Evolutionary conservation across 139 green algal species (phyloP), one percentile per base, ranked within the genome.

Genomic region (Desmodesmus armatus): DNA sequence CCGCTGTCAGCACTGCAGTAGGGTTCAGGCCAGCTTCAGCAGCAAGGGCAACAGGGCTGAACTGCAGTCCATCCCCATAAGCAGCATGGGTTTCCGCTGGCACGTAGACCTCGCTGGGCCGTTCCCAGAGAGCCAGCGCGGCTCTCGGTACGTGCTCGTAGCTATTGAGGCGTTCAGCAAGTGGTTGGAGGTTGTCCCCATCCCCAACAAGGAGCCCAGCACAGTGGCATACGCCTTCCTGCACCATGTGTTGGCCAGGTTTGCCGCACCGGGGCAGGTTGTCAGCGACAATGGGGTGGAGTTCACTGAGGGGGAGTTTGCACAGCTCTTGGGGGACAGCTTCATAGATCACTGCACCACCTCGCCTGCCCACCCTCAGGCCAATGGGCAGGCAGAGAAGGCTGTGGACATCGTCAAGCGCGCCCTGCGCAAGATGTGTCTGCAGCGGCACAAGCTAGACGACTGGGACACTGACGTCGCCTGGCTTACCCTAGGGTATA

Each of bases 401-500:
- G n/a, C n/a, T n/a, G n/a, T n/a, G n/a, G n/a, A n/a, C n/a, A n/a
- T n/a, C n/a, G n/a, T n/a, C n/a, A n/a, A n/a, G n/a, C n/a, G n/a
- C n/a, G n/a, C n/a, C n/a, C n/a, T n/a, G n/a, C n/a, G n/a, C n/a
- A n/a, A n/a, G n/a, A n/a, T n/a, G n/a, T n/a, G n/a, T n/a, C n/a
- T n/a, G n/a, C n/a, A n/a, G n/a, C n/a, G n/a, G n/a, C n/a, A n/a
- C n/a, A n/a, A n/a, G n/a, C n/a, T n/a, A 29, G 58, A 21, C 31
- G 21, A 27, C 58, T 67, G 58, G 15, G 58, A 67, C 31, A 7
- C 31, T 27, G 66, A 74, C 66, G 5, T 43, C 27, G 66, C 31
- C 7, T 25, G 23, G 4, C 33, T 49, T 43, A n/a, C 41, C 29
- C 78, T 87, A 19, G 79, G 60, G 1, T 85, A 87, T 60, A 66